Evolutionary conservation across 1,284 basidiomycete species (phyloP).

Genomic region (Stereum hirsutum): DNA sequence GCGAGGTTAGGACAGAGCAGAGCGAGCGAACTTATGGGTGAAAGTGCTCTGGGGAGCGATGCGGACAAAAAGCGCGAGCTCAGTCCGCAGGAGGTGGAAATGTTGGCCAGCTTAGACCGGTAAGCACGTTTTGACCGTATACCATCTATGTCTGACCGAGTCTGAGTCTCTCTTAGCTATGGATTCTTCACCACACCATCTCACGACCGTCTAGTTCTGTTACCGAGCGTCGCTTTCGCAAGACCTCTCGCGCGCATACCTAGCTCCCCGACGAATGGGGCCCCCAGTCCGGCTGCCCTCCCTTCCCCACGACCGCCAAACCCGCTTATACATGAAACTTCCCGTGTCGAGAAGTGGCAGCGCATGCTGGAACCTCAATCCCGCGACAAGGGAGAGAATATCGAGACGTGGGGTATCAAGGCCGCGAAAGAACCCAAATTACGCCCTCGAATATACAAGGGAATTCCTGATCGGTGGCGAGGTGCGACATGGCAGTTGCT

Average conservation of each 20-base stretch:
- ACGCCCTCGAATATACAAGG: conserved; percentile 82
- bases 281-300: conserved; percentile 27
- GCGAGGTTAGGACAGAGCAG: conserved; percentile 63
- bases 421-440: conserved; percentile 56
- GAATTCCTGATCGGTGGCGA: conserved; percentile 94
- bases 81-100: conserved; percentile 52
- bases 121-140: conserved; percentile 26
- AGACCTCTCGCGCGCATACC: conserved; percentile 46
- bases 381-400: conserved; percentile 71
- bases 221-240: conserved; percentile 53
- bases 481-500: conserved; percentile 87
- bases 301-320: conserved; percentile 31
- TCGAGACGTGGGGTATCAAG: conserved; percentile 65
- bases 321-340: conserved; percentile 52
- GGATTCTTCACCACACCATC: conserved; percentile 75
- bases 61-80: conserved; percentile 53
- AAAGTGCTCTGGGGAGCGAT: conserved; percentile 43
- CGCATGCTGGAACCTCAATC: conserved; percentile 70
- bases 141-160: conserved; percentile 5
- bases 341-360: conserved; percentile 80
- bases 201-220: conserved; percentile 68
- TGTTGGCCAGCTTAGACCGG: conserved; percentile 75
- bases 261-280: conserved; percentile 25
- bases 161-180: conserved; percentile 44
- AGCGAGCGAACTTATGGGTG: conserved; percentile 46